Base-by-base conservation (phyloP, 2,329 filamentous ascomycete species). In the Proliferodiscus dingleyae region DNA sequence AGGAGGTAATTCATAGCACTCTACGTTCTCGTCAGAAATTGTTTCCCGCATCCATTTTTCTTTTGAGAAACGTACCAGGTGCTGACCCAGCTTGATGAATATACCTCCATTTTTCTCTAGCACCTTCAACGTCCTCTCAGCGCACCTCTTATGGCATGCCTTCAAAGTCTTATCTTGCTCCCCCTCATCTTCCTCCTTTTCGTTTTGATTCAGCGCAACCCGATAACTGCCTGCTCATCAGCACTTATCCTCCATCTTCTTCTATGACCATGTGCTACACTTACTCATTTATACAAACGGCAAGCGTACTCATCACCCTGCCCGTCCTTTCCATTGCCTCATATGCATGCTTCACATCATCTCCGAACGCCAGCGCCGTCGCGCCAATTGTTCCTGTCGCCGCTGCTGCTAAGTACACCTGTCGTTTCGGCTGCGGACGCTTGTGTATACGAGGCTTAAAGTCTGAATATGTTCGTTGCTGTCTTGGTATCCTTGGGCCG, bases 61-160 rank as follows among this genome's bases (percentile, higher is more conserved):
- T 7, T 13, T 4, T 21, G 5, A n/a, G 18, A 9, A 18, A 52
- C 68, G 33, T 72, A 83, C 81, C 67, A 98, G 67, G 68, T 98
- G 93, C 61, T 98, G 93, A 6, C 93, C 93, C 30, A 98, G 72
- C 68, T 98, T 98, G 65, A 98, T 97, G 60, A 97, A 98, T 53
- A 98, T 95, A 22, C 91, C 95, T 21, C 94, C 93, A 66, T 96
- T 97, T 73, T 87, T 89, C 73, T 98, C 93, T 54, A 97, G 71
- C 2, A 94, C 90, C 46, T 76, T 78, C 33, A 97, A 71, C 1
- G 93, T 96, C 51, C 93, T 81, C 59, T 89, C 78, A 23, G 93
- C 93, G 69, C 93, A 98, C 66, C 93, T 80, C 64, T 94, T 85
- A 67, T 98, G 93, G 63, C 93, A 97, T 52, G 83, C 82, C 56